Base-by-base conservation (phyloP, 106 monocot species). In the Dactylorhiza incarnata region DNA sequence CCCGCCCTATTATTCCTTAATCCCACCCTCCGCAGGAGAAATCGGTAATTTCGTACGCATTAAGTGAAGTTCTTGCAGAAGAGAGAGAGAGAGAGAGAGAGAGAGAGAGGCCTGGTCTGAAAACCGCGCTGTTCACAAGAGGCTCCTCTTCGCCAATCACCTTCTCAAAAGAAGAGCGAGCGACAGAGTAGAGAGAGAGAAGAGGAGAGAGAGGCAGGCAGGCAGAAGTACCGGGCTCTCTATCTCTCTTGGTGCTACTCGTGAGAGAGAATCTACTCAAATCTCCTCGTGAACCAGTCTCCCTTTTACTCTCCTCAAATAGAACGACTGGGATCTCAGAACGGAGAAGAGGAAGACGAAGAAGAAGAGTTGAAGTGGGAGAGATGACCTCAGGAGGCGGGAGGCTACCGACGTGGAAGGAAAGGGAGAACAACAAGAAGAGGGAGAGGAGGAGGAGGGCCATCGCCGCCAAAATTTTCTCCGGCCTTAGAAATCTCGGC, bases 401-500 rank as follows among this genome's bases (percentile, higher is more conserved):
- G 68, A 68, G 44, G 44, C 11, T 26, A 29, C 37, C 68, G 68
- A 68, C 68, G 5, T 68, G 68, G 68, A 68, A 68, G 68, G 68
- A 68, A 29, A 68, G 68, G 26, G 68, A 68, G 68, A 68, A 68
- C 68, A 68, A 68, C 68, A 68, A 68, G 29, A 68, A 9, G 68
- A 68, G 68, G 68, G 68, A 68, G 68, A 68, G 68, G 68, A 68
- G 68, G 68, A 68, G 68, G 68, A 68, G 68, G 15, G 68, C 68
- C 26, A 68, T 68, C 68, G 68, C 68, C 29, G 23, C 68, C 37
- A 68, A 68, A 29, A 68, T 68, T 22, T 68, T 68, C 68, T 12
- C 68, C 9, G 68, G 68, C 9, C 29, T 68, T 2, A 68, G 68
- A 22, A 68, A 16, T 6, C 29, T 68, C 68, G 68, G 68, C 44